Evolutionary conservation across 768 basidiomycete genomes (phyloP), one percentile per base, ranked within the genome.

Genomic region (Pleurotus giganteus): DNA sequence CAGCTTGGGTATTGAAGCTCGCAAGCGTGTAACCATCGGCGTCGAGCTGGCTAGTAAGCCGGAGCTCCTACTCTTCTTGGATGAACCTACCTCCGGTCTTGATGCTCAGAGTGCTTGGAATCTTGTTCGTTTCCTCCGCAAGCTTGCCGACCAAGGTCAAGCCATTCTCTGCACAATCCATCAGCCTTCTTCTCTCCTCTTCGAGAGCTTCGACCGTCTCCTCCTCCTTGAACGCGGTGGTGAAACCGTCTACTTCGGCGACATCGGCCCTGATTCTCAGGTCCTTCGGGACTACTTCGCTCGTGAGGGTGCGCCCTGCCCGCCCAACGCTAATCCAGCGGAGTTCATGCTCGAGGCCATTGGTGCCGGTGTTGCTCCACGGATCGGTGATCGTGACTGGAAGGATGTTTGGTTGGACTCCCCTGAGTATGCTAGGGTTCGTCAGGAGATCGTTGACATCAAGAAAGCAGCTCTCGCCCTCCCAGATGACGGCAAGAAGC

Each of bases 161-260:
- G 89, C 91, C 39, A 94, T 94, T 61, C 78, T 95, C 12, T 94
- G 91, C 70, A 95, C 90, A 3, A 92, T 94, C 60, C 91, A 93
- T 58, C 92, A 94, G 60, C 92, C 92, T 2, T 91, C 90, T 2
- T 84, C 90, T 2, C 77, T 92, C 17, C 74, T 96, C 2, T 95
- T 96, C 70, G 88, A 93, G 68, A 85, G 85, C 62, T 95, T 97
- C 61, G 94, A 88, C 60, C 79, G 84, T 34, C 70, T 88, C 42
- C 66, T 89, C 24, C 72, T 88, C 8, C 72, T 88, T 13, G 85
- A 93, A 62, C 74, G 76, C 13, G 94, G 94, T 1, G 94, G 94
- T 5, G 85, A 91, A 66, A 94, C 92, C 0, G 90, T 94, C n/a
- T 96, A 95, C 76, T 95, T 91, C 64, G 94, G 93, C 39, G 88